Conservation (phyloP, 2,329 filamentous ascomycete genomes). For the Fusarium sp. region DNA sequence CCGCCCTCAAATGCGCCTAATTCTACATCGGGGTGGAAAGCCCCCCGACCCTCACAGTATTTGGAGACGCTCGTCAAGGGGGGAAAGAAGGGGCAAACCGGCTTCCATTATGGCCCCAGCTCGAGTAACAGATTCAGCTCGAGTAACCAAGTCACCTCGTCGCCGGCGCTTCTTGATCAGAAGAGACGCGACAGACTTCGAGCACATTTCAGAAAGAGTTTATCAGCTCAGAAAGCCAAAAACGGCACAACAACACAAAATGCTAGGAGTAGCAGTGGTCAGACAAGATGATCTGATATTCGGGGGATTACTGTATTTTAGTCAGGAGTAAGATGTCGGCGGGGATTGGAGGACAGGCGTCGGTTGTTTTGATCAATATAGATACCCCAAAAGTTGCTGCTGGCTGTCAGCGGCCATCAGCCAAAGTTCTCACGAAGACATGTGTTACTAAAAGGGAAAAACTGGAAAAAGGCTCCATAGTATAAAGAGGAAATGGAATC, state of each 20-base stretch:
- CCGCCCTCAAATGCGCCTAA: constrained; percentile 32
- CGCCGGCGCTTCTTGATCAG: constrained; percentile 33
- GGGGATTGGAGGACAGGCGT: neutral
- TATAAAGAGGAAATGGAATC: neutral
- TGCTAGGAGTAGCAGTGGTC: constrained; percentile 27
- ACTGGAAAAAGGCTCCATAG: neutral
- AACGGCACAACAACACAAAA: constrained; percentile 9
- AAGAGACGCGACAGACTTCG: constrained; percentile 42
- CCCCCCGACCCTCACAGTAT: constrained; percentile 41
- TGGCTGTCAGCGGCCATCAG: neutral
- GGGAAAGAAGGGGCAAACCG: neutral
- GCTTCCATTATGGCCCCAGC: neutral
- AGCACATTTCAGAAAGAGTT: constrained; percentile 45
- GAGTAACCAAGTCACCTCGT: constrained; percentile 17
- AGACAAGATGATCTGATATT: neutral
- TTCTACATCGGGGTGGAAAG: constrained; percentile 20
- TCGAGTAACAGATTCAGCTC: neutral
- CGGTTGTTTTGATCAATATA: constrained; percentile 9
- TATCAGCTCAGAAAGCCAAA: constrained; percentile 11
- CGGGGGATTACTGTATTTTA: neutral
- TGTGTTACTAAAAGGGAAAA: neutral
- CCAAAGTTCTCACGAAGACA: neutral
- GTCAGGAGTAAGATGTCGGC: neutral
- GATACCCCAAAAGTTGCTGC: constrained; percentile 24
- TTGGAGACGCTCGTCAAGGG: constrained; percentile 26